phyloP scores from a whole-genome alignment of 179 eudicot species.

The Beta macrorhiza region DNA sequence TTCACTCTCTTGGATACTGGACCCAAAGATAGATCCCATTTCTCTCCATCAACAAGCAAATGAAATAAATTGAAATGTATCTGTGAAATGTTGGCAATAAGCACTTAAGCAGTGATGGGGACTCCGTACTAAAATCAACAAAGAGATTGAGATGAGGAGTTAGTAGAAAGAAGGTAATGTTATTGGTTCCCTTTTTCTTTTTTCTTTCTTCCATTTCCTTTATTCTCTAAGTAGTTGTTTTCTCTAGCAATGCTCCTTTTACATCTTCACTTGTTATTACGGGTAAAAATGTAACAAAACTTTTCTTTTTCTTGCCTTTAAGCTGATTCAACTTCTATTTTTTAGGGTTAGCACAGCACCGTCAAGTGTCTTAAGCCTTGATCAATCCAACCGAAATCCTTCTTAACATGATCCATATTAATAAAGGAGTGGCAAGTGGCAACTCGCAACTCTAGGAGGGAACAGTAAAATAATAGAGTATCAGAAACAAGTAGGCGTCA shows the following conservation, averaged over 20 bases:
- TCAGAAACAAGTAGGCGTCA: neutral
- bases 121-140: neutral
- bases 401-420: too few species aligned
- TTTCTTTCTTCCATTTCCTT: neutral
- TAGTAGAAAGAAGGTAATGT: neutral
- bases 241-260: too few species aligned
- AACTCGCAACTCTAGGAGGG: neutral
- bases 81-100: neutral
- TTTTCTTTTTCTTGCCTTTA: too few species aligned
- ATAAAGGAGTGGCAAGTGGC: too few species aligned
- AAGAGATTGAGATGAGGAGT: neutral
- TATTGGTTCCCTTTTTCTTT: neutral
- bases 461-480: neutral
- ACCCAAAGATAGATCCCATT: neutral
- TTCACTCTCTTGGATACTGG: neutral
- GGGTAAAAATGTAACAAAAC: neutral
- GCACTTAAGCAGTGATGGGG: neutral
- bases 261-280: neutral
- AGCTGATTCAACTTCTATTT: neutral
- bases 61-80: neutral
- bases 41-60: neutral
- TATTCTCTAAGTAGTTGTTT: too few species aligned
- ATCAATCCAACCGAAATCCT: too few species aligned
- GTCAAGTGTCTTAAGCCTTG: too few species aligned
- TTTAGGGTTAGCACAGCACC: too few species aligned